Base-by-base conservation (phyloP, 148 eudicot genomes). In the Rhododendron williamsianum region DNA sequence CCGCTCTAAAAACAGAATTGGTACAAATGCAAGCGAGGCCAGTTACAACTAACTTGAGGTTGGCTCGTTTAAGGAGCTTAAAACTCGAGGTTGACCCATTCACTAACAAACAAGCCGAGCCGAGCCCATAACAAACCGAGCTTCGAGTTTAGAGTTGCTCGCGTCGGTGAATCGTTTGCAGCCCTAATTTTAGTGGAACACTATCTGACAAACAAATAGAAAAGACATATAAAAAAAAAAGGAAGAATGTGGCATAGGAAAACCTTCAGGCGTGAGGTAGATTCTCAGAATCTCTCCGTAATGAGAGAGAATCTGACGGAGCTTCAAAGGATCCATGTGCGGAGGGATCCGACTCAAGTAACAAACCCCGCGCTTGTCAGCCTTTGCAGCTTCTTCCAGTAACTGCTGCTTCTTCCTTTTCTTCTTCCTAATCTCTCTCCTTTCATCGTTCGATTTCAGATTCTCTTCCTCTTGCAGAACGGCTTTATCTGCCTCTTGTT, bases 271-370 rank as follows among this genome's bases (percentile, higher is more conserved):
- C 83, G 86, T 85, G 78, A 96, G 95, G 83, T 93, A 96, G 56
- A 96, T 90, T 80, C 98, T 91, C 9, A 85, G 91, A 71, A 96
- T 88, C 73, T 96, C 96, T 71, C 96, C 97, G 81, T 85, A 90
- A 30, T 92, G 90, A n/a, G 98, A 96, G 36, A 96, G 91, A 84
- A 89, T 83, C 65, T 94, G 97, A 6, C 96, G 96, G 72, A 96
- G 92, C 88, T 87, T 91, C 81, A 88, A 36, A 76, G 97, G 98
- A 88, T 96, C 94, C 98, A 96, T 94, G 58, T 89, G 93, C 0
- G 97, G 95, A n/a, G 99, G 99, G 10, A 96, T 88, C 73, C 98
- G 86, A 52, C 99, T 95, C 82, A 96, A 88, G 84, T 96, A 94
- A 87, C 98, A 94, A 19, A 96, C 92, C 0, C 99, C 98, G 38